Base-by-base conservation (phyloP, 371 early-diverging fungal genomes). In the Mortierella sp. region DNA sequence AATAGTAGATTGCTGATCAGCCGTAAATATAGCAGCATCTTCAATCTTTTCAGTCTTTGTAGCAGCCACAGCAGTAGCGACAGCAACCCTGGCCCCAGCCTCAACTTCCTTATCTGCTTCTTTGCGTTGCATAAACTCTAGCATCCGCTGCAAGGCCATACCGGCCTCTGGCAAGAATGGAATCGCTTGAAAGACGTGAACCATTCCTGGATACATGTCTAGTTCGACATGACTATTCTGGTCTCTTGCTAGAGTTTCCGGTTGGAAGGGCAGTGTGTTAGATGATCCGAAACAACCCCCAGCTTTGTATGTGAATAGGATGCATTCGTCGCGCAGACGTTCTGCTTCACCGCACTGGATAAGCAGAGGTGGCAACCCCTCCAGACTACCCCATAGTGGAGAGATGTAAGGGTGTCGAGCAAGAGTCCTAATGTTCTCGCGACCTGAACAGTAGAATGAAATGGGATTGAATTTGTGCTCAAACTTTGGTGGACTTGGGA, bases 151-250 rank as follows among this genome's bases (percentile, higher is more conserved):
- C 20, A 88, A 66, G 0, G 90, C 90, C 69, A 87, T 85, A 10
- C 49, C n/a, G 9, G 88, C 75, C 39, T 83, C 74, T 67, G 85
- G 86, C 9, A 73, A 60, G 73, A 90, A 87, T 3, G 88, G 88
- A 55, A 89, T 83, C 10, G 88, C 88, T 63, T 89, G 89, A 55
- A 89, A 89, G 14, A 89, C 89, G 75, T 89, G 89, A 0, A 88
- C 86, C 89, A 89, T 89, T 14, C 73, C 72, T 18, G 81, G 76
- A 58, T 75, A 81, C 60, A 75, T 72, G n/a, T 81, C 81, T 37
- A 81, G 14, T 28, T 81, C 81, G 0, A 81, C 76, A 39, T 35
- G 60, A 10, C 40, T n/a, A 26, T 43, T 62, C 45, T 58, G 45
- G 14, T 55, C 37, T 14, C 37, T 22, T 5, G 30, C 40, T 14